A percentile compares a stretch with the other conserved stretches of the same genome.
Conservation (phyloP, 2,329 filamentous ascomycete genomes). For the Venturia oleaginea region DNA sequence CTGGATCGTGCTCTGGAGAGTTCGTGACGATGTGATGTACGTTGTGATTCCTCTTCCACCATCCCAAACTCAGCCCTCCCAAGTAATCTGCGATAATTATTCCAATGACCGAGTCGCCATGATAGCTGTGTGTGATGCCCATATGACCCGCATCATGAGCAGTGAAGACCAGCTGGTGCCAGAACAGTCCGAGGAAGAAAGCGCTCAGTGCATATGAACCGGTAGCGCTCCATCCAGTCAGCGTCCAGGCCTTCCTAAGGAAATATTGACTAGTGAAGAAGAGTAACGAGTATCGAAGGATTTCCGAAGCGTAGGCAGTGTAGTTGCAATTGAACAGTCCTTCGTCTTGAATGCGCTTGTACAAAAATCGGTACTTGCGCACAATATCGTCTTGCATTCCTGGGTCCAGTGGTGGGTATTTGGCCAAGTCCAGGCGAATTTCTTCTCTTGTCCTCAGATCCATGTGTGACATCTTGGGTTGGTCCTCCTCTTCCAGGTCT, state of each 20-base stretch:
- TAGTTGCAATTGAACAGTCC: conserved; percentile 83
- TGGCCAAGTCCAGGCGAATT: conserved; percentile 64
- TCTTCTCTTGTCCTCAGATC: conserved; percentile 66
- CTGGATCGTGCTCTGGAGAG: conserved; percentile 87
- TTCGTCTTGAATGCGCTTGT: conserved; percentile 61
- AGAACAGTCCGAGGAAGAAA: conserved; percentile 69
- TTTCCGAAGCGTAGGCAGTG: conserved; percentile 66
- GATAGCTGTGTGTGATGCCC: conserved; percentile 90
- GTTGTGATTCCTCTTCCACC: conserved; percentile 97
- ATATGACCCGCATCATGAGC: conserved; percentile 96
- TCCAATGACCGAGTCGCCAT: conserved; percentile 72
- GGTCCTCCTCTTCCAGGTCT: conserved; percentile 33
- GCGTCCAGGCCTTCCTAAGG: conserved; percentile 17
- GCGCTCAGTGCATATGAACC: conserved; percentile 52
- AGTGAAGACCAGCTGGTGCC: conserved; percentile 91
- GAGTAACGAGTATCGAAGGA: conserved; percentile 60
- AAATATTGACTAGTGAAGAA: conserved; percentile 48
- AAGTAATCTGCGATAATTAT: conserved; percentile 85
- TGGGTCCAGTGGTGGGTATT: conserved; percentile 70
- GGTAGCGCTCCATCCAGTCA: conserved; percentile 6
- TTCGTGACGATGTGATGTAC: conserved; percentile 97
- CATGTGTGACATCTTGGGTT: conserved; percentile 51
- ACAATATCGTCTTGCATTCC: conserved; percentile 68
- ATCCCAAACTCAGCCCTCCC: conserved; percentile 81
- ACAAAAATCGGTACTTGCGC: conserved; percentile 69